Evolutionary conservation across 202 grass and related monocot species (phyloP).

Genomic region (Zizania palustris): DNA sequence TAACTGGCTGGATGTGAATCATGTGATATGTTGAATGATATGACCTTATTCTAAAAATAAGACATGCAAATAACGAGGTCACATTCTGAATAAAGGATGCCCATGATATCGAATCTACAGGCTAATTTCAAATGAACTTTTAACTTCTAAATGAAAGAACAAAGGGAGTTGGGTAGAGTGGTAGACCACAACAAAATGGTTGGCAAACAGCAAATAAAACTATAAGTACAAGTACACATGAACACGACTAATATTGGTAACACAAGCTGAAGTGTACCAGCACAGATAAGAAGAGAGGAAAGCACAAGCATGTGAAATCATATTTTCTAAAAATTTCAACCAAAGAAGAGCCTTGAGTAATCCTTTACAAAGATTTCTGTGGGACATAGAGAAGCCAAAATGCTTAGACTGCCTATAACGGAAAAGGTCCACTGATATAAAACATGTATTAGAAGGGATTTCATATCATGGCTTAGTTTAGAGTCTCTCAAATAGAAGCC

Average conservation of each 20-base stretch:
- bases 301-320: not conserved
- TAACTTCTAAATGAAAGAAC: not conserved
- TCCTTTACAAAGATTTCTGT: not conserved
- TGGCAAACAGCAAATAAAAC: not conserved
- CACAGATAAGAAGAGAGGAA: not conserved
- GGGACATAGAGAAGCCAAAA: not conserved
- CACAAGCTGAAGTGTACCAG: not conserved
- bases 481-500: not conserved
- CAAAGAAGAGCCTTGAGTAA: not conserved
- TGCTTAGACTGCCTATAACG: not conserved
- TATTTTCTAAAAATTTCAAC: not conserved
- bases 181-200: not conserved
- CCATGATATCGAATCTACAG: not conserved
- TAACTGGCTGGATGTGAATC: not conserved
- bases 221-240: not conserved
- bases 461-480: not conserved
- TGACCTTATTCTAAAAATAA: not conserved
- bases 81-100: not conserved
- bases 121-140: constrained; percentile 5
- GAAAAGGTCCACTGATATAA: not conserved
- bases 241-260: not conserved
- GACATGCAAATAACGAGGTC: not conserved
- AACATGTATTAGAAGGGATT: not conserved
- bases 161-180: not conserved
- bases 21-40: not conserved